Conservation (phyloP, 148 eudicot species). For the Vaccinium vitisidaea region DNA sequence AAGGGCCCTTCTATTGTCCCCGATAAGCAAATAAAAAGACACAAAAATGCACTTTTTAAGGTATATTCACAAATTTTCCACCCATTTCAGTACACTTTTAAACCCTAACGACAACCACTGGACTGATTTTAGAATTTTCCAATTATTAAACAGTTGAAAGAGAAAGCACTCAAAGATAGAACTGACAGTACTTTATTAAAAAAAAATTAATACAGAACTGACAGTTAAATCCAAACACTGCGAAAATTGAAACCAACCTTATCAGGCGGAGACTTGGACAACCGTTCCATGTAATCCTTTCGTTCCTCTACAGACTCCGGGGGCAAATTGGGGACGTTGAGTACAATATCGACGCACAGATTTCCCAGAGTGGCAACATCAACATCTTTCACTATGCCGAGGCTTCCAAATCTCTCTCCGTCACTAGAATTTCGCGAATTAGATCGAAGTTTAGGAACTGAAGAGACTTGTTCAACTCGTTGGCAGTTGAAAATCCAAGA, state of each 20-base stretch:
- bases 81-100: too few species aligned
- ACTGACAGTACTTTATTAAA: neutral
- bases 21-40: too few species aligned
- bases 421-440: conserved; percentile 21
- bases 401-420: conserved; percentile 23
- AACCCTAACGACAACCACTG: neutral
- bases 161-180: neutral
- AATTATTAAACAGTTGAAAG: neutral
- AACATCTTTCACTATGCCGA: conserved; percentile 50
- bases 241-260: conserved; percentile 40
- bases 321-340: conserved; percentile 75
- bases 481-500: conserved; percentile 36
- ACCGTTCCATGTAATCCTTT: conserved; percentile 63
- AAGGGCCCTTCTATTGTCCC: too few species aligned
- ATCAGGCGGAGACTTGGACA: conserved; percentile 78
- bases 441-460: conserved; percentile 31
- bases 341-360: conserved; percentile 90
- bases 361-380: conserved; percentile 94
- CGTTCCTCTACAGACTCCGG: conserved; percentile 49
- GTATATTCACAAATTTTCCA: too few species aligned
- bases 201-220: too few species aligned
- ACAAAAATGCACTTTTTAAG: too few species aligned
- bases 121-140: neutral
- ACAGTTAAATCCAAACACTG: neutral
- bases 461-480: conserved; percentile 37